These are phyloP conservation scores for Podaxis sp. DNA, from an alignment of 768 basidiomycete species.

Conservation along the genomic window DNA sequence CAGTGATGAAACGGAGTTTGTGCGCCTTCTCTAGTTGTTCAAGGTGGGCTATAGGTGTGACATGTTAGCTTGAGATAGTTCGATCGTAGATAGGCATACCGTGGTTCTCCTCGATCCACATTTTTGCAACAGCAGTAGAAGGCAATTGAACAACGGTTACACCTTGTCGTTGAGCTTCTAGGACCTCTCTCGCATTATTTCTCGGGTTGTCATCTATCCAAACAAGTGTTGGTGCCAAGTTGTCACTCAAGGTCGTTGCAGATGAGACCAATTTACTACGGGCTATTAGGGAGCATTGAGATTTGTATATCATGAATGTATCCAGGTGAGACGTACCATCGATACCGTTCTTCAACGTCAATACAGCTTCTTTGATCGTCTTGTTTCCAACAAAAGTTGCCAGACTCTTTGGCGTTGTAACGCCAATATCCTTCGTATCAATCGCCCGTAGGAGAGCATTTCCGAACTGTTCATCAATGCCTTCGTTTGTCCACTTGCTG, in stretches of 20 bases:
- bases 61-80: background rate
- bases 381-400: conserved; percentile 18
- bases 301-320: background rate
- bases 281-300: background rate
- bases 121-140: conserved; percentile 28
- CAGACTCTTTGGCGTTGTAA: conserved; percentile 22
- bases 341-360: background rate
- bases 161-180: conserved; percentile 18
- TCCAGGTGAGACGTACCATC: background rate
- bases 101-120: conserved; percentile 28
- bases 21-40: conserved; percentile 21
- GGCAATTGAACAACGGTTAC: conserved; percentile 25
- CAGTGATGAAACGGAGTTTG: conserved; percentile 30
- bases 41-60: conserved; percentile 21
- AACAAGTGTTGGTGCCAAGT: conserved; percentile 23
- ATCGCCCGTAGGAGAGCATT: conserved; percentile 16
- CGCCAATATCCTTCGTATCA: conserved; percentile 24
- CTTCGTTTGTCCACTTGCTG: conserved; percentile 15
- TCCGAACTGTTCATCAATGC: conserved; percentile 17
- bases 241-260: background rate
- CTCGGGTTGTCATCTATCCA: conserved; percentile 30
- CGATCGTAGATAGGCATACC: conserved; percentile 18
- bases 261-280: background rate
- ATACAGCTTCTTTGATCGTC: conserved; percentile 17
- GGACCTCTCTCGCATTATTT: conserved; percentile 18